Evolutionary conservation across 169 alveolate species (phyloP).

Genomic region (Eimeria sp.): DNA sequence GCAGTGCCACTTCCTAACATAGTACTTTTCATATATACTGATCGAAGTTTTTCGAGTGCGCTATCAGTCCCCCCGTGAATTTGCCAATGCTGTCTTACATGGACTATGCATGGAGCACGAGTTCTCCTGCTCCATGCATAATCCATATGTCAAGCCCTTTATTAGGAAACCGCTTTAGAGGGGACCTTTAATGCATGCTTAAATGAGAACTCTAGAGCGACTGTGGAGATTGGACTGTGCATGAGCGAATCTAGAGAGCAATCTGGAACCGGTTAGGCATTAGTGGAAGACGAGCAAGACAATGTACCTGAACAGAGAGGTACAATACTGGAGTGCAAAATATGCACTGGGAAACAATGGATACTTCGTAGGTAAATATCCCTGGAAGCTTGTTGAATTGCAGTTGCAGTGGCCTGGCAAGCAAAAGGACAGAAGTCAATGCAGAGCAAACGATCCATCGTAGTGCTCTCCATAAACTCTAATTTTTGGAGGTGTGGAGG

Average conservation of each 20-base stretch:
- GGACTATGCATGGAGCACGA: background rate
- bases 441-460: background rate
- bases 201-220: background rate
- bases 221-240: background rate
- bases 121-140: background rate
- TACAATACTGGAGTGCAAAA: background rate
- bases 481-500: background rate
- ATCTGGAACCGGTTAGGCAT: background rate
- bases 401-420: slow-evolving; percentile 2
- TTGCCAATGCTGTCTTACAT: too few species aligned
- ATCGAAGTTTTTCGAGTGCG: too few species aligned
- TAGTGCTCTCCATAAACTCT: background rate
- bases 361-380: background rate
- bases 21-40: background rate
- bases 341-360: background rate
- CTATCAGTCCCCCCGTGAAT: too few species aligned
- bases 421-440: background rate
- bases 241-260: background rate
- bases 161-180: background rate
- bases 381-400: background rate
- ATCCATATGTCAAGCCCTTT: background rate
- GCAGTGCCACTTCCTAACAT: background rate
- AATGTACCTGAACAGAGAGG: background rate
- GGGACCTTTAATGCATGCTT: background rate
- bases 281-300: background rate